These are phyloP conservation scores for Apophysomyces variabilis DNA, from an alignment of 371 early-diverging fungal species.

Conservation along the genomic window DNA sequence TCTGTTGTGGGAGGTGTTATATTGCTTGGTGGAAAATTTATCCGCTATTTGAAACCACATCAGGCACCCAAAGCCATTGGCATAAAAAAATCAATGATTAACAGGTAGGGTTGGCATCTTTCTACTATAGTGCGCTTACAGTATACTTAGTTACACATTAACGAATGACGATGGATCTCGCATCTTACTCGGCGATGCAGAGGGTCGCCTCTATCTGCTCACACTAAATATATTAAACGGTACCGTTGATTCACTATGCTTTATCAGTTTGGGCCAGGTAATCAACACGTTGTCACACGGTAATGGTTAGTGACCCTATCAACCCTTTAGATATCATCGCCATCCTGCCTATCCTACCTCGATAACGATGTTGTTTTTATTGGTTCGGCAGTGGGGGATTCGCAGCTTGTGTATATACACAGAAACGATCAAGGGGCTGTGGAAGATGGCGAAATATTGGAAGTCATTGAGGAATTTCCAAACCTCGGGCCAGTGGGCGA, in stretches of 20 bases:
- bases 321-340: constrained; percentile 55
- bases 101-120: constrained; percentile 27
- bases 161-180: constrained; percentile 62
- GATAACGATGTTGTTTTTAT: constrained; percentile 79
- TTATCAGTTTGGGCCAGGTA: constrained; percentile 37
- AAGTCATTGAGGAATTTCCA: constrained; percentile 65
- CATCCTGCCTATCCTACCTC: constrained; percentile 78
- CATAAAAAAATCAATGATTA: constrained; percentile 57
- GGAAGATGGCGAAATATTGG: constrained; percentile 33
- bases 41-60: constrained; percentile 62
- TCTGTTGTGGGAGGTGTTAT: constrained; percentile 69
- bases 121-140: background rate
- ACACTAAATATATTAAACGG: constrained; percentile 24
- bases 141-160: constrained; percentile 43
- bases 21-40: constrained; percentile 69
- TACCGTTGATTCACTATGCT: constrained; percentile 28
- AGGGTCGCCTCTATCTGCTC: constrained; percentile 67
- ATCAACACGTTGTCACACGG: background rate
- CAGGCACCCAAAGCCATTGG: constrained; percentile 56
- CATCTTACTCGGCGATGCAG: constrained; percentile 77
- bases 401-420: constrained; percentile 69
- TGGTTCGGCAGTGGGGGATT: constrained; percentile 88
- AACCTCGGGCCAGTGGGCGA: constrained; percentile 90
- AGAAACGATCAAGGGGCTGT: constrained; percentile 23
- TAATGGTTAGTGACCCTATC: too few species aligned